Evolutionary conservation across 140 eudicot genomes (phyloP).

Genomic region (Bidens hawaiensis): DNA sequence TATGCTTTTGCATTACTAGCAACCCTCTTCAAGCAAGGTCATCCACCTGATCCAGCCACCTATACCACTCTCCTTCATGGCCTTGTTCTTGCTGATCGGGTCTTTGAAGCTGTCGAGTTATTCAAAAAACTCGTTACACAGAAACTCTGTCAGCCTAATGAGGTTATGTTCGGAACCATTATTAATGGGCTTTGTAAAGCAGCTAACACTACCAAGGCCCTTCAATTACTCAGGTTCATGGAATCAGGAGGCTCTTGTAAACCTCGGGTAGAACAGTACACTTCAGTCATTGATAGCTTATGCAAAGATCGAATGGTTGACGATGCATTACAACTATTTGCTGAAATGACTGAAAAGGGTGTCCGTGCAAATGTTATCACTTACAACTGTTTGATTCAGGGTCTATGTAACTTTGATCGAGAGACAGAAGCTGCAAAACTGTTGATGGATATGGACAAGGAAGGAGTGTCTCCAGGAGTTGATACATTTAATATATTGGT

Average conservation of each 20-base stretch:
- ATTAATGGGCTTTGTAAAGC: slow-evolving; percentile 20
- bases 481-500: slow-evolving; percentile 1
- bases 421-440: not conserved
- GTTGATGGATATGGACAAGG: not conserved
- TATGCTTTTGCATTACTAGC: not conserved
- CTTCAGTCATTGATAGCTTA: slow-evolving; percentile 8
- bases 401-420: slow-evolving; percentile 11
- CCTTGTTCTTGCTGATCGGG: not conserved
- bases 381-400: not conserved
- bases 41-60: not conserved
- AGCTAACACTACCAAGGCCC: slow-evolving; percentile 9
- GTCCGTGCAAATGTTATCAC: not conserved
- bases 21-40: not conserved
- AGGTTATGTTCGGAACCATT: slow-evolving; percentile 8
- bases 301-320: slow-evolving; percentile 17
- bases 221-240: slow-evolving; percentile 10
- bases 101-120: not conserved
- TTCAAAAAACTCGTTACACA: not conserved
- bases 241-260: slow-evolving; percentile 13
- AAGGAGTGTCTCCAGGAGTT: not conserved
- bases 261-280: slow-evolving; percentile 8
- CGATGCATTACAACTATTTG: not conserved
- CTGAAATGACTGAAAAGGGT: slow-evolving; percentile 1
- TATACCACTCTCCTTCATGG: not conserved
- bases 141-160: not conserved